These are phyloP conservation scores for Novymonas esmeraldas DNA, from an alignment of 208 protist species.

Conservation along the genomic window DNA sequence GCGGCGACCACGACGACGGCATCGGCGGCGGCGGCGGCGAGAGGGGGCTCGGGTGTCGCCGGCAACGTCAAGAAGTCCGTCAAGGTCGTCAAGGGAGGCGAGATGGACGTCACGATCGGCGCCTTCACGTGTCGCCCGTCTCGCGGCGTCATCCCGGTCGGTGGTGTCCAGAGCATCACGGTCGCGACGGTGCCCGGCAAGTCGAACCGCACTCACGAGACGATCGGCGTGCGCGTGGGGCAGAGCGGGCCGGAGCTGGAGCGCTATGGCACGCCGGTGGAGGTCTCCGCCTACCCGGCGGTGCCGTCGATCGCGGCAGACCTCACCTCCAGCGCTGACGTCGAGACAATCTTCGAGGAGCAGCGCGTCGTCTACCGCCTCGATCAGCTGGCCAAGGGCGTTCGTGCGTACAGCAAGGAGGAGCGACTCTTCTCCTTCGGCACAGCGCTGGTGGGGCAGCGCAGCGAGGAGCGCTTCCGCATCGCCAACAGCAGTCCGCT, in stretches of 20 bases:
- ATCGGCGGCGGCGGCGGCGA: background rate
- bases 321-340: conserved; percentile 70
- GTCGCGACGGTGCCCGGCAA: conserved; percentile 82
- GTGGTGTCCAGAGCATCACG: conserved; percentile 53
- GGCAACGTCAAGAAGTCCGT: conserved; percentile 21
- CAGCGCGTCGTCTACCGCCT: conserved; percentile 92
- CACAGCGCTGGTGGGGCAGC: conserved; percentile 80
- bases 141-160: conserved; percentile 68
- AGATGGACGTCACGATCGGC: conserved; percentile 63
- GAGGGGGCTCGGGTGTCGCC: background rate
- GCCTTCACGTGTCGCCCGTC: conserved; percentile 78
- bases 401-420: conserved; percentile 89
- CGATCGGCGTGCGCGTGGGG: conserved; percentile 89
- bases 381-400: conserved; percentile 59
- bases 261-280: conserved; percentile 81
- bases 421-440: conserved; percentile 95
- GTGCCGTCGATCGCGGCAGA: conserved; percentile 93
- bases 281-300: conserved; percentile 93
- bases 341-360: conserved; percentile 97
- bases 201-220: conserved; percentile 63
- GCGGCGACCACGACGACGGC: background rate
- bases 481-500: conserved; percentile 96
- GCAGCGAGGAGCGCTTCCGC: conserved; percentile 92
- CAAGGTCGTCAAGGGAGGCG: conserved; percentile 24
- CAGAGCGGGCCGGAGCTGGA: conserved; percentile 84